Base-by-base conservation (phyloP, 2,329 filamentous ascomycete species). In the Calonectria hongkongensis region DNA sequence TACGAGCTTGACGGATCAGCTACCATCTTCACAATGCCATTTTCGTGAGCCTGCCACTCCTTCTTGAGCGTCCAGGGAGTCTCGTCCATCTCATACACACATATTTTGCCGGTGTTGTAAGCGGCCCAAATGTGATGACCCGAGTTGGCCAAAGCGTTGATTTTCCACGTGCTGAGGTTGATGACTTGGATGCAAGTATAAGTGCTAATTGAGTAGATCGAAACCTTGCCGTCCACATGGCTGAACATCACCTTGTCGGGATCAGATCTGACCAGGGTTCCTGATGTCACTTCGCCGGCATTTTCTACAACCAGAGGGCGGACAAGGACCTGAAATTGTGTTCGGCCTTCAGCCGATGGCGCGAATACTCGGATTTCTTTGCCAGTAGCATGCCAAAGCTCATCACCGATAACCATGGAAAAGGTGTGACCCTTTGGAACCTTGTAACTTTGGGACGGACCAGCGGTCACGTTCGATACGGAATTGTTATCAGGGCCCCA, bases 41-140 rank as follows among this genome's bases (percentile, higher is more conserved):
- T 94, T 8, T 95, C 92, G 81, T 98, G 97, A 3, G 95, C 96
- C 75, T 93, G 92, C 96, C 97, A 99, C 80, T 98, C 96, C 83
- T 99, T 99, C 85, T 94, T 93, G 30, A 98, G 92, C 25, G 89
- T 89, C 97, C 97, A 99, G 0, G 96, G 96, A n/a, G 90, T 92
- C 36, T 91, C 89, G 12, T 87, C 90, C 13, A 95, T 94, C 82
- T 99, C 96, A 83, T 98, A 99, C 9, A 98, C 94, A 79, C 95
- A 97, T 39, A 98, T 92, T 89, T 94, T 98, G 18, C 97, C 97
- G 0, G 94, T 98, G 82, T 96, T 98, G 86, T 96, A 98, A 3
- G 93, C 96, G 33, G 95, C 95, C 97, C 97, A 99, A 0, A 99
- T 88, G 79, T 95, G 91, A 73, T 92, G 90, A 6, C 95, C 96